These are phyloP conservation scores for Tricholoma sp. DNA, from an alignment of 768 basidiomycete genomes.

Conservation along the genomic window DNA sequence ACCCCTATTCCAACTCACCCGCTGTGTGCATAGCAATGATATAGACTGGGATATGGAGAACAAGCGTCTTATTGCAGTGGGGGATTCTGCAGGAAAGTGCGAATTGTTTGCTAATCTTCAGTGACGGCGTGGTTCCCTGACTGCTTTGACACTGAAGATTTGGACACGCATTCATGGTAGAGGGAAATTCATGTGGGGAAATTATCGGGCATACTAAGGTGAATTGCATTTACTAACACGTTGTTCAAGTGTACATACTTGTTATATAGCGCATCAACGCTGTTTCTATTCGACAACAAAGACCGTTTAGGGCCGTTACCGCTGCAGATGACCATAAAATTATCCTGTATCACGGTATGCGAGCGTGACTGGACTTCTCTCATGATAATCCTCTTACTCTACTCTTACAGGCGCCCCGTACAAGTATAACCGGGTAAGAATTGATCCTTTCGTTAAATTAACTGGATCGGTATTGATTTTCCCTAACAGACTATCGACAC, in stretches of 20 bases:
- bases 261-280: constrained; percentile 72
- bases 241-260: background rate
- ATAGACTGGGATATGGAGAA: constrained; percentile 96
- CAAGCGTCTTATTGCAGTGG: constrained; percentile 92
- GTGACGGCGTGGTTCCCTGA: background rate
- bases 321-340: constrained; percentile 81
- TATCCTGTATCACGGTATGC: constrained; percentile 72
- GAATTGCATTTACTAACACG: background rate
- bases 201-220: constrained; percentile 90
- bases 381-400: background rate
- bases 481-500: constrained; percentile 65
- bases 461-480: no score
- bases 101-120: constrained; percentile 2
- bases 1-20: background rate
- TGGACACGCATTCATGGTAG: constrained; percentile 79
- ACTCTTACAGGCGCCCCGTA: constrained; percentile 62
- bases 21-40: constrained; percentile 60
- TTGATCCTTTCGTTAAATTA: no score
- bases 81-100: constrained; percentile 87
- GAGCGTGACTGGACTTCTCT: background rate
- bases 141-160: constrained; percentile 44
- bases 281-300: constrained; percentile 79
- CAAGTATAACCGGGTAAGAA: constrained; percentile 75
- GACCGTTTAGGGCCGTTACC: constrained; percentile 89
- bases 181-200: constrained; percentile 82